Evolutionary conservation across 2,329 filamentous ascomycete genomes (phyloP).

Genomic region (Paecilomyces sp.): DNA sequence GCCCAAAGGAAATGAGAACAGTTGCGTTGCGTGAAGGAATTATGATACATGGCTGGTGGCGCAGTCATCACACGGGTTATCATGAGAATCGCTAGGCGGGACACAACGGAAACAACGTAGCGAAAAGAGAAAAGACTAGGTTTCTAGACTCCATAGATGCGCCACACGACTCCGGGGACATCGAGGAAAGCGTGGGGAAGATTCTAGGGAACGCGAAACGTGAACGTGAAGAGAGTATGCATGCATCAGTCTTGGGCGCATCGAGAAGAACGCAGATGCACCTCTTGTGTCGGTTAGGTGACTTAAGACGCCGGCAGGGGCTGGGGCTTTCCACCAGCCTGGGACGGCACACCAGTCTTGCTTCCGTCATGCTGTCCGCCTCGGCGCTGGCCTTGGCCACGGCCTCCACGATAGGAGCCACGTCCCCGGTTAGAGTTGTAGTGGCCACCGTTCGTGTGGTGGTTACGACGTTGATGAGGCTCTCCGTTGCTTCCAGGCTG

Average conservation of each 20-base stretch:
- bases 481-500: slow-evolving; percentile 20
- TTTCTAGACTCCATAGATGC: not conserved
- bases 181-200: not conserved
- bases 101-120: not conserved
- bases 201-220: not conserved
- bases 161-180: not conserved
- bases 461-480: slow-evolving; percentile 24
- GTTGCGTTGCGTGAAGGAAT: not conserved
- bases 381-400: slow-evolving; percentile 36
- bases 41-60: slow-evolving; percentile 2
- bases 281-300: not conserved
- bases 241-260: not conserved
- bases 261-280: not conserved
- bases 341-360: slow-evolving; percentile 19
- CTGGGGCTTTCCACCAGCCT: slow-evolving; percentile 21
- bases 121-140: not conserved
- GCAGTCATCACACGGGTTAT: slow-evolving; percentile 1
- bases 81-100: not conserved
- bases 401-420: slow-evolving; percentile 36
- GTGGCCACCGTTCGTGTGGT: slow-evolving; percentile 28
- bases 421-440: slow-evolving; percentile 32
- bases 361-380: slow-evolving; percentile 26
- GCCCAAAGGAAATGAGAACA: not conserved
- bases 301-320: slow-evolving; percentile 22
- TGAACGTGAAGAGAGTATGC: not conserved